Evolutionary conservation across 805 yeast genomes (phyloP), one percentile per base, ranked within the genome.

Genomic region (Maudiozyma bulderi): DNA sequence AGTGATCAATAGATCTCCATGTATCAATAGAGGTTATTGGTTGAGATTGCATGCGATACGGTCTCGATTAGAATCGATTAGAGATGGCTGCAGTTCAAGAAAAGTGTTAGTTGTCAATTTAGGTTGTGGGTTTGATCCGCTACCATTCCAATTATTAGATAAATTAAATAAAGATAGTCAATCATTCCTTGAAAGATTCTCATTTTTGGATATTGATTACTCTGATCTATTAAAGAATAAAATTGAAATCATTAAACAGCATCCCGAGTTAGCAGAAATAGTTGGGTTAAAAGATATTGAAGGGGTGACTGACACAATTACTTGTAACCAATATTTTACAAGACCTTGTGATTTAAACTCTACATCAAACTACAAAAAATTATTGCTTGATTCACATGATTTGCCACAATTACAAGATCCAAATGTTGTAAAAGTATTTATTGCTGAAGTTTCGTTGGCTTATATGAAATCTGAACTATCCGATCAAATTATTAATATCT

Each of bases 21-120:
- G 85, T 4, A 84, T 86, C 38, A 86, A 86, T 58, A 68, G 95
- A 55, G 95, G 95, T 0, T 86, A 86, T 64, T 86, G 93, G 90
- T 69, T 84, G 9, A 70, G 95, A 50, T 80, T 86, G 80, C 80
- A 82, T 56, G 78, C 86, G 3, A 81, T 86, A 45, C 73, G 77
- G 52, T 70, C 71, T 40, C 65, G 77, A 39, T 69, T 85, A 11
- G 65, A 70, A 30, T 65, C 73, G 29, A 77, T 85, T n/a, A 61
- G 75, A 2, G 61, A 66, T 28, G 60, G 54, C 3, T 29, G 62
- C 7, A 52, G 54, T 2, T 20, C 26, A 9, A 51, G 54, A 14
- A 64, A 67, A 45, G 68, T 76, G 6, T 60, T 67, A 10, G 71
- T 86, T 1, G 72, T 86, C 31, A 86, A 86, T 63, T 65, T 86